phyloP scores from a whole-genome alignment of 441 rosid genomes.

The Populus hybrid region DNA sequence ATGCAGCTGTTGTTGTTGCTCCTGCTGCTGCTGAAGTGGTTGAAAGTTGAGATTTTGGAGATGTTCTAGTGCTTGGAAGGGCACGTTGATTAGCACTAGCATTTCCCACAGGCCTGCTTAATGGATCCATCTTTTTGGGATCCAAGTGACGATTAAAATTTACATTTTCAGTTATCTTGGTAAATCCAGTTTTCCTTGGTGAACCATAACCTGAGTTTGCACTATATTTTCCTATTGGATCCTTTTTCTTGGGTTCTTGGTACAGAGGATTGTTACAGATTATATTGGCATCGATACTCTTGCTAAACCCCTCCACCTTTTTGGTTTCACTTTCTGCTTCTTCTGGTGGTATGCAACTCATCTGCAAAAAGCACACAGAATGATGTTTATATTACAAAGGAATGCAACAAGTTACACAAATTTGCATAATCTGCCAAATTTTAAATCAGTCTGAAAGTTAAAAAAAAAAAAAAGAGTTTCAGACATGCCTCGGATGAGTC shows the following conservation, averaged over 20 bases:
- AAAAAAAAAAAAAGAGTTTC: too few relatives aligned
- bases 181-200: neutral
- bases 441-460: neutral
- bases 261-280: neutral
- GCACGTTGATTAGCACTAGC: slow-evolving; percentile 26
- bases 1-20: slow-evolving; percentile 15
- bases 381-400: neutral
- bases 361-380: slow-evolving; percentile 19
- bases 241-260: slow-evolving; percentile 10
- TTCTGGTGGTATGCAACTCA: slow-evolving; percentile 29
- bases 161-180: slow-evolving; percentile 21
- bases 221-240: slow-evolving; percentile 10
- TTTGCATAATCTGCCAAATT: neutral
- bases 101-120: slow-evolving; percentile 23
- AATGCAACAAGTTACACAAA: neutral
- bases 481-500: slow-evolving; percentile 40
- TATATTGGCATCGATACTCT: slow-evolving; percentile 6
- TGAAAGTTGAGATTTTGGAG: slow-evolving; percentile 20
- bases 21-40: slow-evolving; percentile 19
- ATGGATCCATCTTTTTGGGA: slow-evolving; percentile 43
- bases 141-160: slow-evolving; percentile 19
- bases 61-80: slow-evolving; percentile 28
- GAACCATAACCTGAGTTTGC: slow-evolving; percentile 11
- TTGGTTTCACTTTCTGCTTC: slow-evolving; percentile 28
- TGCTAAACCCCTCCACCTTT: slow-evolving; percentile 5